Evolutionary conservation across 192 early-diverging fungal species (phyloP), one percentile per base, ranked within the genome.

Genomic region (Linnemannia schmuckeri): DNA sequence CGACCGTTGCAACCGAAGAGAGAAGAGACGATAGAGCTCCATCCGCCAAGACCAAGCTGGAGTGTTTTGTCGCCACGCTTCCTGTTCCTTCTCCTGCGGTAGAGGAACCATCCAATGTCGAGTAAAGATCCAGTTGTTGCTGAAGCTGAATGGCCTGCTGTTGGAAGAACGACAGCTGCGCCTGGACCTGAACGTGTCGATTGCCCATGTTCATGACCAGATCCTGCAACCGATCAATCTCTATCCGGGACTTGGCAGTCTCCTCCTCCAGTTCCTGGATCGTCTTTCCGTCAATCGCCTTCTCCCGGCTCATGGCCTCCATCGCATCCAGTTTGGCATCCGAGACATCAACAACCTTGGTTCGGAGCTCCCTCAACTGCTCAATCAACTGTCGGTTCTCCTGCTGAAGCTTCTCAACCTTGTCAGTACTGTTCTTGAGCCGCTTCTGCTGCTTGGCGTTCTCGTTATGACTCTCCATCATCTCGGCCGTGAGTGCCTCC

Each of bases 341-440:
- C 66, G 72, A 75, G 41, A 54, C 75, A 42, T 69, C 54, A 6
- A 41, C 54, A 7, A 74, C 61, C 55, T 55, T 77, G 49, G 61
- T 38, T 7, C 79, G 38, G 6, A 87, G 63, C 35, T 42, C 76
- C 18, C 55, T 15, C 42, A 81, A 47, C 35, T 81, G 84, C 38
- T 85, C 83, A 40, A 85, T 80, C 69, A 85, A 41, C 52, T 76
- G 83, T 6, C 78, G 78, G 49, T 85, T 85, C 47, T 85, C 83
- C 42, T 72, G 78, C 38, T 85, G 83, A 35, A 85, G 79, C 70
- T 72, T 76, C 33, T 77, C 84, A 1, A 81, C 79, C 38, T 81
- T 86, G 38, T 81, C 78, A 0, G 79, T 73, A 49, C 52, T 72
- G 9, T 68, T 54, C 27, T 76, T 47, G 54, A 85, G 78, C 8